Base-by-base conservation (phyloP, 768 basidiomycete species). In the Lyophyllum decastes region DNA sequence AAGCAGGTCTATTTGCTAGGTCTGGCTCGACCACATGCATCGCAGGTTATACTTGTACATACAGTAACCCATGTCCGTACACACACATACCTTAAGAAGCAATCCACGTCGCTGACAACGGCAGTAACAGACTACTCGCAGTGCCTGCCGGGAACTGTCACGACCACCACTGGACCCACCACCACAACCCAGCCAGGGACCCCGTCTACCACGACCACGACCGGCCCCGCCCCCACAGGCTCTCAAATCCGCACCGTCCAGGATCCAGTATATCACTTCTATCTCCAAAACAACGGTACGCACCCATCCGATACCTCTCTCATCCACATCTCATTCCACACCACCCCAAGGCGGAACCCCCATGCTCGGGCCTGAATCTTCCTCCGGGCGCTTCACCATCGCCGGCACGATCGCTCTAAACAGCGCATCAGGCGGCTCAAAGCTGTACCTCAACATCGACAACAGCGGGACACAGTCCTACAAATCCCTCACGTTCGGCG, bases 241-340 rank as follows among this genome's bases (percentile, higher is more conserved):
- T 78, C 80, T 26, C 82, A 83, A 60, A 83, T 85, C 51, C 78
- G 84, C 49, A 69, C 78, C 1, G 83, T 78, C 33, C 74, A 79
- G 61, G 76, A 75, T 46, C 83, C 84, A 4, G 81, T 82, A 7
- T 84, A 71, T 59, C 83, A 85, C 63, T 80, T 83, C 64, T 85
- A 85, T 67, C 73, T 85, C 21, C 84, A 84, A 61, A 75, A 74
- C 59, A 65, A 68, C 38, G 77, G 82, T 82, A 52, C 49, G 75
- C 51, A 38, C 17, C 33, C 30, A 24, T 47, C 22, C 8, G n/a
- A n/a, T n/a, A 21, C 17, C 43, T 35, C 19, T 21, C 21, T 40
- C 57, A 41, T 17, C 53, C 51, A 33, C 19, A 51, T 14, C 19
- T 11, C 19, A 19, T 7, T 33, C 8, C 17, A 49, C 30, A 30